These are phyloP conservation scores for Globisporangium middletonii DNA, from an alignment of 352 stramenopile genomes.

Conservation along the genomic window DNA sequence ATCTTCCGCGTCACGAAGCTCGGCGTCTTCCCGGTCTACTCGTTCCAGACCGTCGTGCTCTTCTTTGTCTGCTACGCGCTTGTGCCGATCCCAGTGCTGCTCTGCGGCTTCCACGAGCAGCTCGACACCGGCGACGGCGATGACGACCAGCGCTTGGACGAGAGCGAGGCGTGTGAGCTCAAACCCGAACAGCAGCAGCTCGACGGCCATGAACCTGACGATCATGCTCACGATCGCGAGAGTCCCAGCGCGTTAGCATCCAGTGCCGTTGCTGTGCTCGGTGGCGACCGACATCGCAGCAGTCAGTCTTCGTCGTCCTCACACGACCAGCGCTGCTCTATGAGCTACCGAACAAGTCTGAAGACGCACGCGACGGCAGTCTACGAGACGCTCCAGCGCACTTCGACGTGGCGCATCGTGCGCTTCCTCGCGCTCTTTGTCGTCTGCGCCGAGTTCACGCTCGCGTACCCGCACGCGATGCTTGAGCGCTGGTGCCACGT, in stretches of 20 bases:
- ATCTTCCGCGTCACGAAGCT: constrained; percentile 47
- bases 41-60: constrained; percentile 36
- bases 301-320: neutral
- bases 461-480: constrained; percentile 39
- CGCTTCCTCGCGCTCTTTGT: constrained; percentile 56
- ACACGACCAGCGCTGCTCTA: neutral
- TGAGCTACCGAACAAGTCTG: neutral
- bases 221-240: no score
- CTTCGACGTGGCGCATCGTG: constrained; percentile 37
- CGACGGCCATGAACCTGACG: no score
- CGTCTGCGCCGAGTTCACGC: constrained; percentile 51
- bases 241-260: no score
- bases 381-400: constrained; percentile 21
- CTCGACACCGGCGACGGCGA: constrained; percentile 5
- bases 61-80: constrained; percentile 47
- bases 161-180: neutral
- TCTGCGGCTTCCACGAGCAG: constrained; percentile 35
- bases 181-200: no score
- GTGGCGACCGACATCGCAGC: neutral
- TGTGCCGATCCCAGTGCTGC: constrained; percentile 26
- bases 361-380: constrained; percentile 17
- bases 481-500: constrained; percentile 40
- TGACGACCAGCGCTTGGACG: neutral
- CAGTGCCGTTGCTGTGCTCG: no score
- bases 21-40: constrained; percentile 33